A percentile compares a stretch with the other conserved stretches of the same genome.
Conservation (phyloP, 2,329 filamentous ascomycete genomes). For the Fusarium sp. region DNA sequence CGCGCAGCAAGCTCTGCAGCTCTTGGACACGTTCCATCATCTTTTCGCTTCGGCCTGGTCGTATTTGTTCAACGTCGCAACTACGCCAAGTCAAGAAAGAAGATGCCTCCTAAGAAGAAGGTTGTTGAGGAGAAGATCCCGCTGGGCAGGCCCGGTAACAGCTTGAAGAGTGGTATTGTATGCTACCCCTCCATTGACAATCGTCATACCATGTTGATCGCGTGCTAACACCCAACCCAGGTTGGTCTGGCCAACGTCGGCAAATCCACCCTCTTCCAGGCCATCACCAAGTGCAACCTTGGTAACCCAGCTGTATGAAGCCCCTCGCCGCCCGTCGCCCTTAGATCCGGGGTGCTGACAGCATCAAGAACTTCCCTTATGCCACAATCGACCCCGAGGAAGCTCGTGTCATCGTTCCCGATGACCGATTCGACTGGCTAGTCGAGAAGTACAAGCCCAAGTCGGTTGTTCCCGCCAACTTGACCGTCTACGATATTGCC, state of each 20-base stretch:
- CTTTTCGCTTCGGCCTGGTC: conserved; percentile 63
- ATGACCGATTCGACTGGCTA: conserved; percentile 96
- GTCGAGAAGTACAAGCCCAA: conserved; percentile 98
- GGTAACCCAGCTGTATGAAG: conserved; percentile 92
- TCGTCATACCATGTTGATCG: conserved; percentile 8
- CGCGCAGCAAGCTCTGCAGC: conserved; percentile 77
- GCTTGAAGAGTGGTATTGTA: conserved; percentile 99
- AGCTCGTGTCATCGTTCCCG: conserved; percentile 95
- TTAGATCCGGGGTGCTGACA: conserved; percentile 56
- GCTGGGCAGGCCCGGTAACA: conserved; percentile 96
- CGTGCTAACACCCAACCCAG: conserved; percentile 60
- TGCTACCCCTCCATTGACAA: conserved; percentile 46
- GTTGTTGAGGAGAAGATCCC: conserved; percentile 95
- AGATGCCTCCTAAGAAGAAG: conserved; percentile 96
- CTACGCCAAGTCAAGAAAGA: conserved; percentile 74
- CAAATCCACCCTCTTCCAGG: conserved; percentile 99
- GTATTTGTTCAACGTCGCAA: conserved; percentile 62
- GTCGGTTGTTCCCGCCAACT: conserved; percentile 93
- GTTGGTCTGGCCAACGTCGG: conserved; percentile 99
- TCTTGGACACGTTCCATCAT: conserved; percentile 61
- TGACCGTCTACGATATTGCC: conserved; percentile 99
- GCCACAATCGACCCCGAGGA: conserved; percentile 99
- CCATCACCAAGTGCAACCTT: conserved; percentile 96
- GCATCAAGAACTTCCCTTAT: conserved; percentile 91
- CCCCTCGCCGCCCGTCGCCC: conserved; percentile 48